Evolutionary conservation across 768 basidiomycete genomes (phyloP).

Genomic region (Psilocybe tampanensis): DNA sequence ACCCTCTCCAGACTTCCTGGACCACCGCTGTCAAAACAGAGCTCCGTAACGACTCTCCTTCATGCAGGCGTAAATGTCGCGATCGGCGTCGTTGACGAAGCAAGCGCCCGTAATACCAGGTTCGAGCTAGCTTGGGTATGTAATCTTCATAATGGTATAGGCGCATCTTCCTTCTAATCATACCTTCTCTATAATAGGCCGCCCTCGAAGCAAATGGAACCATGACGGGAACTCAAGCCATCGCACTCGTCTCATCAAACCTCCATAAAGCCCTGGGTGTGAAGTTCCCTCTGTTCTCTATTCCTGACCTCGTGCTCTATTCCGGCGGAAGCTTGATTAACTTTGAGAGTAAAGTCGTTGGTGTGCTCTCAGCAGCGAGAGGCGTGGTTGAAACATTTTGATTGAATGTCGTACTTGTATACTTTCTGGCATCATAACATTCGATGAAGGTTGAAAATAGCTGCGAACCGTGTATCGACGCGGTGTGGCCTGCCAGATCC

Average conservation of each 20-base stretch:
- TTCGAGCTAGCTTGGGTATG: slow-evolving; percentile 65
- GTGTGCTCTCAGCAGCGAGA: slow-evolving; percentile 38
- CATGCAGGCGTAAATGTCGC: slow-evolving; percentile 65
- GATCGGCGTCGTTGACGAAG: slow-evolving; percentile 59
- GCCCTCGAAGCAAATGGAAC: slow-evolving; percentile 36
- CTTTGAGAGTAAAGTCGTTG: slow-evolving; percentile 47
- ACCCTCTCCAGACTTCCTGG: slow-evolving; percentile 55
- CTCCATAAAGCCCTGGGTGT: slow-evolving; percentile 46
- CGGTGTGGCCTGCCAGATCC: too few relatives aligned
- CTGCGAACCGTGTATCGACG: too few relatives aligned
- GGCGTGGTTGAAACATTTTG: slow-evolving; percentile 38
- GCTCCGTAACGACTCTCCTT: slow-evolving; percentile 54
- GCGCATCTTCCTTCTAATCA: background rate
- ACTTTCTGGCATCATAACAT: background rate
- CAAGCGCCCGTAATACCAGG: slow-evolving; percentile 66
- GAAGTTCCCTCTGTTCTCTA: slow-evolving; percentile 10
- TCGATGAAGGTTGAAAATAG: background rate
- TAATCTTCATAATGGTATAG: background rate
- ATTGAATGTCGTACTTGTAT: background rate
- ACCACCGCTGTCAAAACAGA: slow-evolving; percentile 63
- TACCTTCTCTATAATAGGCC: slow-evolving; percentile 14
- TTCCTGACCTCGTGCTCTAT: slow-evolving; percentile 44
- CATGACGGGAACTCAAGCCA: slow-evolving; percentile 39
- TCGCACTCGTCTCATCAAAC: slow-evolving; percentile 43
- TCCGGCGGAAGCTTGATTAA: slow-evolving; percentile 42